A percentile compares a stretch with the other conserved stretches of the same genome.
Conservation (phyloP, 2,329 filamentous ascomycete genomes). For the Pseudogymnoascus sp. region DNA sequence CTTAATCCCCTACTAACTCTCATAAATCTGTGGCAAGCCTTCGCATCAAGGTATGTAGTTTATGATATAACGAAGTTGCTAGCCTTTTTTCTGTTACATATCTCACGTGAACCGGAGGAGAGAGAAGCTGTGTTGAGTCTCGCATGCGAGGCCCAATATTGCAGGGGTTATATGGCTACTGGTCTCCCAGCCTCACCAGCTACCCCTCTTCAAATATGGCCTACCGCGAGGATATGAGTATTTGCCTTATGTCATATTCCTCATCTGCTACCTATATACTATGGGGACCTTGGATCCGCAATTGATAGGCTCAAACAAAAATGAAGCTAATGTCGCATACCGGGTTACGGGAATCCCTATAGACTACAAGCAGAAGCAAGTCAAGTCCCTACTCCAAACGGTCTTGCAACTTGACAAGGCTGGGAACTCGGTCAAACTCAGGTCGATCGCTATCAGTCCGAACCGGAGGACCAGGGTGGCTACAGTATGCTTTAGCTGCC, state of each 20-base stretch:
- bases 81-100: neutral
- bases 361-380: constrained; percentile 7
- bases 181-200: neutral
- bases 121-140: neutral
- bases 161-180: neutral
- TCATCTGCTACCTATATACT: neutral
- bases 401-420: constrained; percentile 1
- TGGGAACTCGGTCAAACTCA: neutral
- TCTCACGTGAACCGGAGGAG: neutral
- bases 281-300: neutral
- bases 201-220: constrained; percentile 3
- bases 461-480: neutral
- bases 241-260: neutral
- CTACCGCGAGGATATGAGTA: neutral
- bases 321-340: neutral
- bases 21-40: neutral
- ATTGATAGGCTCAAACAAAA: neutral
- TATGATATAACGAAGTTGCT: neutral
- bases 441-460: neutral
- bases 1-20: neutral
- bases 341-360: neutral
- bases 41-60: neutral
- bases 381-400: neutral
- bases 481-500: neutral
- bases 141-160: neutral